A percentile compares a stretch with the other conserved stretches of the same genome.
Evolutionary conservation across 148 eudicot species (phyloP).

Genomic region (Fagopyrum esculentum): DNA sequence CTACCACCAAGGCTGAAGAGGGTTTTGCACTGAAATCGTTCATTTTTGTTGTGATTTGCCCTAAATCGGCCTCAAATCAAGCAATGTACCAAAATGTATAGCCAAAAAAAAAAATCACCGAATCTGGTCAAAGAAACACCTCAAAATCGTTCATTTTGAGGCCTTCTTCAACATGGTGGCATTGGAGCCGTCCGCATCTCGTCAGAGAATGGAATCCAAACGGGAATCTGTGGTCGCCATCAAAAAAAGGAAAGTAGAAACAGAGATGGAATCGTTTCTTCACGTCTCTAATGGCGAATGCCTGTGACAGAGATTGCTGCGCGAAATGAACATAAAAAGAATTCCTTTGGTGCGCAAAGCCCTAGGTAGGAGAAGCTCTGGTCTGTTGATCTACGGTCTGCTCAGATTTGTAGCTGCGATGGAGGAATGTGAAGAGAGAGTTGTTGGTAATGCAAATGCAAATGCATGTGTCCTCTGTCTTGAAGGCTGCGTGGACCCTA

Average conservation of each 20-base stretch:
- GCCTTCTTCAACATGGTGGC: not conserved
- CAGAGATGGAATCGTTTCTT: not conserved
- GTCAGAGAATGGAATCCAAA: not conserved
- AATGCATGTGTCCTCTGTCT: too few species aligned
- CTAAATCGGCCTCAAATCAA: too few species aligned
- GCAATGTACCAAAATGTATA: too few species aligned
- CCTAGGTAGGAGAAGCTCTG: too few species aligned
- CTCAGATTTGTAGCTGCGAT: not conserved
- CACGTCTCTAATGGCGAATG: not conserved
- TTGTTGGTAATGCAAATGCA: too few species aligned
- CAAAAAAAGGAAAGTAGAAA: not conserved
- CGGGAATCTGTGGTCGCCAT: not conserved
- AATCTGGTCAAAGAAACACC: too few species aligned
- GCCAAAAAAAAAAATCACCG: too few species aligned
- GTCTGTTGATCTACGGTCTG: not conserved
- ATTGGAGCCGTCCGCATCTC: not conserved
- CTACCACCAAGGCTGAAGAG: conserved; percentile 40
- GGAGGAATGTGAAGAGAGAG: not conserved
- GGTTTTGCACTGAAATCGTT: not conserved
- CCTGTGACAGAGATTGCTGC: not conserved
- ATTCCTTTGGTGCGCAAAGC: not conserved
- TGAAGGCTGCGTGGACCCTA: not conserved
- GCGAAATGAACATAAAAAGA: not conserved
- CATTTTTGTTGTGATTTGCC: not conserved
- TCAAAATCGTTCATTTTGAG: too few species aligned